Evolutionary conservation across 306 rosid genomes (phyloP), one percentile per base, ranked within the genome.

Genomic region (Glycine latifolia): DNA sequence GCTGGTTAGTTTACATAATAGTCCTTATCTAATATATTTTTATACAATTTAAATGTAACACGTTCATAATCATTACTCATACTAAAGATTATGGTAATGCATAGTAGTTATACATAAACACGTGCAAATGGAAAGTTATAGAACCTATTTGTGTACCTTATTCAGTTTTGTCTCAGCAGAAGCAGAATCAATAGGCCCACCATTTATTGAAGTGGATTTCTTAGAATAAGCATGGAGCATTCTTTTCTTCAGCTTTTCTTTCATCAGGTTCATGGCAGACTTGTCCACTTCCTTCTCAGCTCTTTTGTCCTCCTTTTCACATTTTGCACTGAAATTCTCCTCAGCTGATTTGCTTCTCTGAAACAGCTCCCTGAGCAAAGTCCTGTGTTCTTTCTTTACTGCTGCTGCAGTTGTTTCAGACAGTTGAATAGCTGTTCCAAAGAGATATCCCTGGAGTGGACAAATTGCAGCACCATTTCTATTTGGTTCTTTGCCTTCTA

Each of bases 391-490:
- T 86, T 94, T 91, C 87, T 91, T 90, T 47, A 85, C 87, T 17
- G 79, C 87, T 17, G 79, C 88, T 6, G 79, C 81, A 13, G 91
- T 88, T 78, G 92, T 92, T 82, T 91, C 97, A 16, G 94, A 85
- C 61, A 85, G 15, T 54, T 91, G 97, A 83, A 88, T 79, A 7
- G 95, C 93, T 58, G 98, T 87, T 63, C 98, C 97, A 62, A 92
- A 91, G 8, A 94, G 94, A 77, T 92, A 94, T 37, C 90, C 97
- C 61, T 94, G 97, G 15, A 93, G 89, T 37, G 97, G 99, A 86
- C 97, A 93, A 73, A 89, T 80, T 17, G 91, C 61, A 75, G 76
- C 89, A 46, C 89, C 92, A 69, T 87, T 91, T 53, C 79, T 89
- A 76, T 87, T 89, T 81, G 88, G 48, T 33, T 75, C 89, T 49